phyloP scores from a whole-genome alignment of 2,329 filamentous ascomycete species.

The Phoma herbarum region DNA sequence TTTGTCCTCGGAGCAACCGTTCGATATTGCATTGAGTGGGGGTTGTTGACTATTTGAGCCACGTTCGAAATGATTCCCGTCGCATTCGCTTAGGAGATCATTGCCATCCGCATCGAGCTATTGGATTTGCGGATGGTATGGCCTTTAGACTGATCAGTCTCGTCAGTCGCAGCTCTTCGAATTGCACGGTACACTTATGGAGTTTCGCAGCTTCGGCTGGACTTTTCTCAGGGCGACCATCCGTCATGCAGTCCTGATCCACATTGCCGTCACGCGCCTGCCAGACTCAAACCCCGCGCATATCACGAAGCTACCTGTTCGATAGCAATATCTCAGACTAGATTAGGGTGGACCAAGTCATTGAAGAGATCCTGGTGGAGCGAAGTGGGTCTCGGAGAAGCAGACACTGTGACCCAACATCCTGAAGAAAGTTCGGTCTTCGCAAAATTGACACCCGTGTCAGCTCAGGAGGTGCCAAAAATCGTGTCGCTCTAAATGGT shows the following conservation, averaged over 20 bases:
- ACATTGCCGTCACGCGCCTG: not conserved
- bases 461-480: not conserved
- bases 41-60: not conserved
- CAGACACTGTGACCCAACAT: not conserved
- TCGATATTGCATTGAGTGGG: not conserved
- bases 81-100: not conserved
- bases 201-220: not conserved
- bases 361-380: not conserved
- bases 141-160: not conserved
- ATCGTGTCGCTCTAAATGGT: not conserved
- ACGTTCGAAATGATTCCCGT: not conserved
- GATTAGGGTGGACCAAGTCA: not conserved
- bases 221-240: not conserved
- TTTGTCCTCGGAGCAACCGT: not conserved
- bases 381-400: constrained; percentile 6
- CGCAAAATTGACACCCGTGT: not conserved
- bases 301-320: not conserved
- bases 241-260: not conserved
- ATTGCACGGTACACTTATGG: too few relatives aligned
- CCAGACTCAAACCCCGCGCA: not conserved
- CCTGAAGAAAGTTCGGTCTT: not conserved
- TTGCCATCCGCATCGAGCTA: not conserved
- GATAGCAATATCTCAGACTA: not conserved
- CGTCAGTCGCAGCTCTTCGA: not conserved
- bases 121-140: too few relatives aligned